A percentile compares a stretch with the other conserved stretches of the same genome.
These are phyloP conservation scores for Dispira simplex DNA, from an alignment of 192 early-diverging fungal genomes.

Conservation along the genomic window DNA sequence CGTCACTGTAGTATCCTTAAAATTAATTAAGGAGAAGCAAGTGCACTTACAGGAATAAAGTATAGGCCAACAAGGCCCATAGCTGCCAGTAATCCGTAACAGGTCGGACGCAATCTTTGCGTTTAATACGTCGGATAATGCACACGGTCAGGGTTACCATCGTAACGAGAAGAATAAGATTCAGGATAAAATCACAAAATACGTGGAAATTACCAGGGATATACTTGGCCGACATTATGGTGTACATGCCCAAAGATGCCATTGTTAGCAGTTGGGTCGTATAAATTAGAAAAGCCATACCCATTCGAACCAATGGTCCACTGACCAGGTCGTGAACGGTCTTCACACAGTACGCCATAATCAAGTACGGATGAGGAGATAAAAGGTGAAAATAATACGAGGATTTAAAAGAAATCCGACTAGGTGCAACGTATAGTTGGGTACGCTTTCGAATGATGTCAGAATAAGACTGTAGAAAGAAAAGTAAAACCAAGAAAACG, in stretches of 20 bases:
- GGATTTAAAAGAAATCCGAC: background rate
- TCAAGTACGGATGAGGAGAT: background rate
- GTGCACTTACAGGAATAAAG: background rate
- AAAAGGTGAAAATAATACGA: background rate
- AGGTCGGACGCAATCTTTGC: background rate
- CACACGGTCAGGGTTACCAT: background rate
- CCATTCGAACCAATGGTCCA: background rate
- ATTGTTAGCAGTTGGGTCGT: background rate
- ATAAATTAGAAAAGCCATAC: background rate
- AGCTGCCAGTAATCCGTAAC: background rate
- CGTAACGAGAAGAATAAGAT: background rate
- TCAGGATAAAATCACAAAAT: background rate
- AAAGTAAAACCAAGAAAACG: too few relatives aligned
- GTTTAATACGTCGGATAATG: background rate
- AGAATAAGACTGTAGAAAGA: too few relatives aligned
- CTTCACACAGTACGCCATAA: background rate
- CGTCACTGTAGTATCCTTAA: background rate
- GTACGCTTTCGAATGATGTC: too few relatives aligned
- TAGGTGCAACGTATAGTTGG: too few relatives aligned
- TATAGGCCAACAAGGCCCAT: background rate
- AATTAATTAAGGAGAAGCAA: background rate
- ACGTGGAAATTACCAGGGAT: background rate
- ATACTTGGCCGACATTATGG: background rate
- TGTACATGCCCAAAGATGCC: constrained; percentile 1
- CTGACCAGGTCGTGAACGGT: background rate